A percentile compares a stretch with the other conserved stretches of the same genome.
Evolutionary conservation across 2,329 filamentous ascomycete species (phyloP).

Genomic region (Pleurostoma richardsiae): DNA sequence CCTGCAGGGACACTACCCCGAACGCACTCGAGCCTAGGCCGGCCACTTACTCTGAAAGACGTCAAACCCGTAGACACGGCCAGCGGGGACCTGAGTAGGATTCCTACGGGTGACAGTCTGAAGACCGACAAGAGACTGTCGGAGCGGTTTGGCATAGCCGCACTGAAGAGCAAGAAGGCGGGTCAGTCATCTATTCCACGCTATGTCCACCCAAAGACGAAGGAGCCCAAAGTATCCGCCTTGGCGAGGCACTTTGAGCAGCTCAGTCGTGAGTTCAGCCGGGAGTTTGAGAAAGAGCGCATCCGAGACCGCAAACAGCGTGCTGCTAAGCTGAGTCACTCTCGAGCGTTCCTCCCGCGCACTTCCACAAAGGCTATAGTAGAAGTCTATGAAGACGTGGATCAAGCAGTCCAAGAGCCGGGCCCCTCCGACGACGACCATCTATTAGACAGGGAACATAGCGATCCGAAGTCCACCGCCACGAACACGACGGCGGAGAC

Average conservation of each 20-base stretch:
- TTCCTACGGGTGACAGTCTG: conserved; percentile 29
- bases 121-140: conserved; percentile 71
- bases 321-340: conserved; percentile 67
- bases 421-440: conserved; percentile 62
- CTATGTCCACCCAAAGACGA: conserved; percentile 67
- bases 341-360: conserved; percentile 75
- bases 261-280: conserved; percentile 90
- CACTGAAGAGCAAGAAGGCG: conserved; percentile 56
- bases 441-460: conserved; percentile 24
- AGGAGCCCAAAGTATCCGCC: conserved; percentile 78
- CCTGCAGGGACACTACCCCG: conserved; percentile 41
- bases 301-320: conserved; percentile 78
- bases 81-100: conserved; percentile 23
- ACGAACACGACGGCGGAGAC: conserved; percentile 3
- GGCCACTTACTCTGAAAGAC: conserved; percentile 30
- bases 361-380: conserved; percentile 94
- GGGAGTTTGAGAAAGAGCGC: conserved; percentile 93
- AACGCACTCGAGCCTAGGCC: conserved; percentile 37
- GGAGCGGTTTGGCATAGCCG: conserved; percentile 63
- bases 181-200: conserved; percentile 79
- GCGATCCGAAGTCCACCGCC: conserved; percentile 19
- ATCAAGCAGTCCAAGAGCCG: conserved; percentile 84
- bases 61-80: conserved; percentile 20
- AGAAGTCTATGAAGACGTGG: conserved; percentile 90
- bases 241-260: conserved; percentile 95